phyloP scores from a whole-genome alignment of 352 stramenopile species.

The Pythium inflatum region DNA sequence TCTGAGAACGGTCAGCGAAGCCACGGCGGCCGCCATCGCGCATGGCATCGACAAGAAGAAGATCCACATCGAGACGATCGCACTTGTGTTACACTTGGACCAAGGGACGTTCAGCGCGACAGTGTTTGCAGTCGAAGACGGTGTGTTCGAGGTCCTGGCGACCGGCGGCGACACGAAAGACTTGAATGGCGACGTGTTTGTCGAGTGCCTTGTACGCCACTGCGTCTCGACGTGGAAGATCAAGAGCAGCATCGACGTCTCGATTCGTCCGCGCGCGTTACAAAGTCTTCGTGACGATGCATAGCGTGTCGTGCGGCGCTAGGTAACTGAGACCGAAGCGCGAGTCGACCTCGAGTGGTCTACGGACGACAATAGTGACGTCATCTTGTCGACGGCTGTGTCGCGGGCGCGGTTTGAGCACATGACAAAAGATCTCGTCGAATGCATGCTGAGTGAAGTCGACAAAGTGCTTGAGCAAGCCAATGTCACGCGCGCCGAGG shows the following conservation, averaged over 20 bases:
- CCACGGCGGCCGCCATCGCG: constrained; percentile 92
- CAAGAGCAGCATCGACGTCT: too few species aligned
- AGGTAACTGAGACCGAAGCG: too few species aligned
- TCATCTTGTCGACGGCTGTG: constrained; percentile 92
- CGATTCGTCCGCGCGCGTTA: too few species aligned
- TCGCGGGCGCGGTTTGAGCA: constrained; percentile 91
- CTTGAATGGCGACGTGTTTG: constrained; percentile 94
- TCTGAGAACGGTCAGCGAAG: constrained; percentile 91
- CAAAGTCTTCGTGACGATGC: too few species aligned
- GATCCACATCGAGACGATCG: constrained; percentile 92
- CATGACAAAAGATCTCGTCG: constrained; percentile 86
- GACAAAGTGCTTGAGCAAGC: constrained; percentile 88
- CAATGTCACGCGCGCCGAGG: constrained; percentile 86
- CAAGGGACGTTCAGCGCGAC: constrained; percentile 95
- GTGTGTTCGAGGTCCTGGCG: constrained; percentile 96
- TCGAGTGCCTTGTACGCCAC: constrained; percentile 90
- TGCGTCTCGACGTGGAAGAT: too few species aligned
- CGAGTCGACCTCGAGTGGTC: constrained; percentile 90
- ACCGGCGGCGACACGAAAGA: constrained; percentile 95
- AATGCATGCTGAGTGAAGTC: too few species aligned
- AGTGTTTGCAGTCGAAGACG: constrained; percentile 94
- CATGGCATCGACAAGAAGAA: constrained; percentile 97
- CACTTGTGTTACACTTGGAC: constrained; percentile 97
- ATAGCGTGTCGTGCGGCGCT: too few species aligned
- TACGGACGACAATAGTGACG: constrained; percentile 95